A percentile compares a stretch with the other conserved stretches of the same genome.
Conservation (phyloP, 192 early-diverging fungal genomes). For the Chytriomyces sp. region DNA sequence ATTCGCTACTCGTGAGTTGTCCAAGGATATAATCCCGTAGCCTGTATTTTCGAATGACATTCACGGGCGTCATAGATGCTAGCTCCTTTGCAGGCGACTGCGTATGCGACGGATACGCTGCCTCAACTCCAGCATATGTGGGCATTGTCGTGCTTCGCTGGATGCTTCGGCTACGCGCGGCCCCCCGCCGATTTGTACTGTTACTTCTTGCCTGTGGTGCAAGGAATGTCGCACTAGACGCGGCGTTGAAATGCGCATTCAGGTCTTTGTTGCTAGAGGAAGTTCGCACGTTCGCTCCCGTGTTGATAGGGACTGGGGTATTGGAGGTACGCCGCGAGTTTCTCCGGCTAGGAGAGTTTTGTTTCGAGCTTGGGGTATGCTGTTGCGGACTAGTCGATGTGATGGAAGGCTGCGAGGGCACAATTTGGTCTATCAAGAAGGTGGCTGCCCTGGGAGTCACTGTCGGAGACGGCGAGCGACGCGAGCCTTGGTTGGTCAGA, state of each 20-base stretch:
- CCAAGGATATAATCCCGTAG: slow-evolving; percentile 11
- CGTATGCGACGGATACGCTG: neutral
- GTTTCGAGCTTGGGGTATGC: too few relatives aligned
- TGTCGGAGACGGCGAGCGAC: neutral
- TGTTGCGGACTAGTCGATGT: too few relatives aligned
- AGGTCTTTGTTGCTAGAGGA: neutral
- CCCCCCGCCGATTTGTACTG: neutral
- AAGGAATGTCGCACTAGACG: too few relatives aligned
- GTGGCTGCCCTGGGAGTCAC: neutral
- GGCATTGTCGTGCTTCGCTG: neutral
- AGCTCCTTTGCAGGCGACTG: neutral
- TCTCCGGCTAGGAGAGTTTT: too few relatives aligned
- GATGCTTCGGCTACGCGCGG: neutral
- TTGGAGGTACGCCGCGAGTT: too few relatives aligned
- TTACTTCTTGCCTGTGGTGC: neutral
- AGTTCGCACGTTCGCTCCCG: neutral
- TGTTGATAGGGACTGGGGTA: neutral
- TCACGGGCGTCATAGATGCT: neutral
- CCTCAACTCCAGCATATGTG: neutral
- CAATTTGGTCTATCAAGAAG: neutral
- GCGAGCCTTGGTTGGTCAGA: neutral
- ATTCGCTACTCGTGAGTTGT: slow-evolving; percentile 6
- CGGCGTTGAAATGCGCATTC: neutral
- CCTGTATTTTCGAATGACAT: neutral
- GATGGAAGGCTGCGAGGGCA: neutral